Evolutionary conservation across 331 rosid species (phyloP).

Genomic region (Quercus tomentella): DNA sequence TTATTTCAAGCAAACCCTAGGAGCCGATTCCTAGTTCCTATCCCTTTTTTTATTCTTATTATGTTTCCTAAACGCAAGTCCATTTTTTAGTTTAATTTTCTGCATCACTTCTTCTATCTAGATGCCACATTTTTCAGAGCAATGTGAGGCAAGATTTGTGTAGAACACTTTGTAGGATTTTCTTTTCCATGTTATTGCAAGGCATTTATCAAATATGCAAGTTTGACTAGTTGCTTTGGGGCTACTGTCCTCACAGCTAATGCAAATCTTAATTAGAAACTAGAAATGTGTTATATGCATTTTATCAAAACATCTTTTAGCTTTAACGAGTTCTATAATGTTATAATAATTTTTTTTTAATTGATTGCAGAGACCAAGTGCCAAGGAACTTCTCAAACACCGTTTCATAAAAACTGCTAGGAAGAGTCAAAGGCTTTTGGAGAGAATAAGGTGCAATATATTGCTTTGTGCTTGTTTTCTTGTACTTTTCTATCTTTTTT

Average conservation of each 20-base stretch:
- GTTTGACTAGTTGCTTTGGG: background rate
- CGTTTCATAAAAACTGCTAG: slow-evolving; percentile 87
- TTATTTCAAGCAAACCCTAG: no score
- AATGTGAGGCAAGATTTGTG: background rate
- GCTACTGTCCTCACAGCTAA: background rate
- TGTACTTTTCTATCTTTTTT: slow-evolving; percentile 16
- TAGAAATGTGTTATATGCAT: background rate
- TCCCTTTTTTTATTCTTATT: no score
- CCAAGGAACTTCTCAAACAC: slow-evolving; percentile 92
- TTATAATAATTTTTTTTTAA: slow-evolving; percentile 12
- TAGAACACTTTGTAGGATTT: background rate
- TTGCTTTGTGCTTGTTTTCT: slow-evolving; percentile 21
- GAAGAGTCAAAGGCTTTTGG: slow-evolving; percentile 82
- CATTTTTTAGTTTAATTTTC: no score
- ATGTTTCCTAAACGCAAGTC: no score
- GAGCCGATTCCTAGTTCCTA: no score
- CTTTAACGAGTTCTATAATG: background rate
- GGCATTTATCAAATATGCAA: background rate
- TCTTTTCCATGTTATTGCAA: background rate
- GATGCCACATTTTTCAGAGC: background rate
- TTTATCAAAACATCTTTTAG: background rate
- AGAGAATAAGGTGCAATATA: slow-evolving; percentile 80
- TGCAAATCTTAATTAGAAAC: background rate
- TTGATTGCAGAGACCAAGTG: slow-evolving; percentile 83
- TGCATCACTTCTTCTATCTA: background rate